Conservation (phyloP, 1,284 basidiomycete species). For the Cryptococcus sp. region DNA sequence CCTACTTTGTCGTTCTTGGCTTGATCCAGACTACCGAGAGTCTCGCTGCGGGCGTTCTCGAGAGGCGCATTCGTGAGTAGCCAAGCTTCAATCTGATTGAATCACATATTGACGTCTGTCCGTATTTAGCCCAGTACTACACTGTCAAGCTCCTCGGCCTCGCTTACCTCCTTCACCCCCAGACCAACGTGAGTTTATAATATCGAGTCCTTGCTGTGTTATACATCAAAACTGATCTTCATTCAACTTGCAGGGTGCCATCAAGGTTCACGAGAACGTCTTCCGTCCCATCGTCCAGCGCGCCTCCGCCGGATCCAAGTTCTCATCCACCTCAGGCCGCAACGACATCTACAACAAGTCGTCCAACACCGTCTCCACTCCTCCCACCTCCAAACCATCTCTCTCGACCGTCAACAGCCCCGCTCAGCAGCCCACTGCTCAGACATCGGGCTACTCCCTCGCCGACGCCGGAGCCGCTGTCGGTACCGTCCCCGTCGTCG, state of each 20-base stretch:
- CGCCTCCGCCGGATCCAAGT: background rate
- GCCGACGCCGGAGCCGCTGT: too few species aligned
- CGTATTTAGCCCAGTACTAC: conserved; percentile 43
- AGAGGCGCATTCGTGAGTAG: conserved; percentile 36
- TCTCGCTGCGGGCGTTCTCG: conserved; percentile 35
- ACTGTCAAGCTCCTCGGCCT: conserved; percentile 44
- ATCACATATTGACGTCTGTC: background rate
- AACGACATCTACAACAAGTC: conserved; percentile 1
- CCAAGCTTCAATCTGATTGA: background rate
- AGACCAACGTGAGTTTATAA: conserved; percentile 29
- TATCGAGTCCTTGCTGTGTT: background rate
- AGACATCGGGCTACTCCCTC: conserved; percentile 4
- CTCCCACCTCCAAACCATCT: conserved; percentile 16
- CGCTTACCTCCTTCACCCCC: conserved; percentile 45
- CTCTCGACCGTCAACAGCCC: conserved; percentile 9
- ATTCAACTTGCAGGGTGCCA: conserved; percentile 25
- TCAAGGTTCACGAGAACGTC: conserved; percentile 33
- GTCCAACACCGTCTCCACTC: conserved; percentile 5
- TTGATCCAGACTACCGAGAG: conserved; percentile 45
- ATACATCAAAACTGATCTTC: conserved; percentile 7
- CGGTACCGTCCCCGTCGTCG: too few species aligned
- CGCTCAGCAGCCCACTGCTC: conserved; percentile 1
- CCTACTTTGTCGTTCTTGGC: conserved; percentile 48
- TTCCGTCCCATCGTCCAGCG: conserved; percentile 24
- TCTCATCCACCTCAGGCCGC: conserved; percentile 1